Evolutionary conservation across 495 filamentous ascomycete species (phyloP), one percentile per base, ranked within the genome.

Genomic region (Annulohypoxylon stygium): DNA sequence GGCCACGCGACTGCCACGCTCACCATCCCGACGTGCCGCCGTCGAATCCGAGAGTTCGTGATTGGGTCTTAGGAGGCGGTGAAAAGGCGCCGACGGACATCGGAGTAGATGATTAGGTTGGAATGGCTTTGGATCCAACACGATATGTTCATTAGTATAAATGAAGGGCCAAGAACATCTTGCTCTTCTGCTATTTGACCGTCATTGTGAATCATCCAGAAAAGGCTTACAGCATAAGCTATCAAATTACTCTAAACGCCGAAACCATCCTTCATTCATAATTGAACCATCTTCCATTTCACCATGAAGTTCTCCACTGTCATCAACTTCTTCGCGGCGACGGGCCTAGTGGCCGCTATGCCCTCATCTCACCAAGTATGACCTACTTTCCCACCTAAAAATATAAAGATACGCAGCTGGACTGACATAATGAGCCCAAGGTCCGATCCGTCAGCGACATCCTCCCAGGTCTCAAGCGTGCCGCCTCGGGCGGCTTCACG

Each of bases 351-450:
- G n/a, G 55, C 39, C 47, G 67, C 71, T 20, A 48, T 48, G 30
- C 70, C 63, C 1, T 68, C 70, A 4, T 50, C 65, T 3, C n/a
- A 68, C 34, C 70, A 73, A 61, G 70, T 73, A 63, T 33, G 65
- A 51, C 23, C 7, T 2, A 45, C 23, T 4, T 11, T 14, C 20
- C 53, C 11, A 33, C 30, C 6, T 43, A 25, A 6, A 10, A 16
- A 11, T 9, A 2, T 39, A 16, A 10, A 57, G 37, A 25, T 4
- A 43, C 14, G 2, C 47, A 0, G 20, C 20, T 1, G 20, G 20
- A 54, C 70, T 68, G 45, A 69, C 30, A 55, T 8, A 12, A 0
- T 18, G 2, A 51, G 11, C 10, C 7, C 11, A 48, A 74, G 66
- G 41, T 30, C 10, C 60, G 71, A 57, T 70, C 71, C 10, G 48